phyloP scores from a whole-genome alignment of 2,329 filamentous ascomycete genomes.

The Fusarium siculi region DNA sequence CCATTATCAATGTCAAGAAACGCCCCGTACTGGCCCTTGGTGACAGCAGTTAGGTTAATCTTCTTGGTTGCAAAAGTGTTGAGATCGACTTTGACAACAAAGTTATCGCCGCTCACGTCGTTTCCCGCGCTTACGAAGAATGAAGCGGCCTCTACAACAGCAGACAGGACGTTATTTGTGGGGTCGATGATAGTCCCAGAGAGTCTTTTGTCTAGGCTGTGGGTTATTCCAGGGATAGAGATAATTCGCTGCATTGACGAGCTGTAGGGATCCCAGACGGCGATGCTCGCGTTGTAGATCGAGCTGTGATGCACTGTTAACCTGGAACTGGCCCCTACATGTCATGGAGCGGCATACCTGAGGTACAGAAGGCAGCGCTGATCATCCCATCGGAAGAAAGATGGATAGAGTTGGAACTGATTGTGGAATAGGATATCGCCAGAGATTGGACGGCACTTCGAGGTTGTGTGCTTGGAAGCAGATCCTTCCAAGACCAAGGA shows the following conservation, averaged over 20 bases:
- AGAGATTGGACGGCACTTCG: neutral
- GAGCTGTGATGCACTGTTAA: neutral
- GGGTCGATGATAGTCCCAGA: neutral
- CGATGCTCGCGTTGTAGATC: neutral
- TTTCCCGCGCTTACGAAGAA: neutral
- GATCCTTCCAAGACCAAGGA: neutral
- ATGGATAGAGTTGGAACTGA: neutral
- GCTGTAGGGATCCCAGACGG: neutral
- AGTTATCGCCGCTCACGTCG: neutral
- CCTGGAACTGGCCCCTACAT: rapidly evolving
- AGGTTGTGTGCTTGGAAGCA: neutral
- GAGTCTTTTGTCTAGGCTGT: neutral
- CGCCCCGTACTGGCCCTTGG: neutral
- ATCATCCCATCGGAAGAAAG: neutral
- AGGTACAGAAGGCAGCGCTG: neutral
- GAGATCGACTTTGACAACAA: neutral
- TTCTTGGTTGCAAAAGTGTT: neutral
- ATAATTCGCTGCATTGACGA: neutral
- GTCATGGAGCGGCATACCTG: rapidly evolving
- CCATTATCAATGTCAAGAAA: neutral
- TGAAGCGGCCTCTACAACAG: neutral
- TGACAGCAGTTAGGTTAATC: neutral
- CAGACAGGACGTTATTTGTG: neutral
- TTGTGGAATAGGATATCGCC: neutral
- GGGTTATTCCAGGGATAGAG: neutral